These are phyloP conservation scores for Royoungia palumana DNA, from an alignment of 768 basidiomycete species.

Conservation along the genomic window DNA sequence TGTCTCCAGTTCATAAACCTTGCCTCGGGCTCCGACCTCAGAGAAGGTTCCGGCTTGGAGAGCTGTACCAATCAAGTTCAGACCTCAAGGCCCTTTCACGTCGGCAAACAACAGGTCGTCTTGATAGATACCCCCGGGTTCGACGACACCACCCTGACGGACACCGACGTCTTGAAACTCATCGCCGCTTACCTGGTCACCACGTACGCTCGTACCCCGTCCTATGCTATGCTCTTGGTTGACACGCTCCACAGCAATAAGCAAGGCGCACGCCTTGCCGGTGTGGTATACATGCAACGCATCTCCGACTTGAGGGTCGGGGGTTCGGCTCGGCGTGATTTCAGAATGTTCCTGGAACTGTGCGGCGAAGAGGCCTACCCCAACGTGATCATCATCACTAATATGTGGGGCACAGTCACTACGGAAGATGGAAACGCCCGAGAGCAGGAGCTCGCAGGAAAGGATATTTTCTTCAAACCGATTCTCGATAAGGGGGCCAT, in stretches of 20 bases:
- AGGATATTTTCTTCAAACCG: constrained; percentile 47
- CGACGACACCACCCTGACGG: constrained; percentile 50
- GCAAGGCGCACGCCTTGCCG: constrained; percentile 38
- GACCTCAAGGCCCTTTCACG: constrained; percentile 22
- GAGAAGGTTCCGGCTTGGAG: constrained; percentile 33
- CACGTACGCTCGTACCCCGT: constrained; percentile 20
- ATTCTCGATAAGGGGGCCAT: constrained; percentile 45
- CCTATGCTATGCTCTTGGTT: neutral
- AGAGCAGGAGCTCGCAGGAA: constrained; percentile 42
- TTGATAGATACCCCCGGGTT: constrained; percentile 65
- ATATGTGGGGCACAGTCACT: constrained; percentile 47
- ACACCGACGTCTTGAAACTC: constrained; percentile 49
- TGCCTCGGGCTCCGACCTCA: constrained; percentile 31
- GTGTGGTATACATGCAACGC: constrained; percentile 53
- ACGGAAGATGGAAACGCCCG: constrained; percentile 36
- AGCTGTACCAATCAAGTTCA: constrained; percentile 37
- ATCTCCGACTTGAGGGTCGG: constrained; percentile 50
- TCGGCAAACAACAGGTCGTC: constrained; percentile 37
- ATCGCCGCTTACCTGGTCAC: constrained; percentile 41
- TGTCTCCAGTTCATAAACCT: constrained; percentile 36
- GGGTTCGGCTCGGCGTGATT: constrained; percentile 46
- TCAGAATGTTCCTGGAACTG: constrained; percentile 49
- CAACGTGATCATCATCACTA: constrained; percentile 52
- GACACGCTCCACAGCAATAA: constrained; percentile 28
- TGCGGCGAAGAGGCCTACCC: constrained; percentile 50